Conservation (phyloP, 805 yeast species). For the Alloascoidea africana region DNA sequence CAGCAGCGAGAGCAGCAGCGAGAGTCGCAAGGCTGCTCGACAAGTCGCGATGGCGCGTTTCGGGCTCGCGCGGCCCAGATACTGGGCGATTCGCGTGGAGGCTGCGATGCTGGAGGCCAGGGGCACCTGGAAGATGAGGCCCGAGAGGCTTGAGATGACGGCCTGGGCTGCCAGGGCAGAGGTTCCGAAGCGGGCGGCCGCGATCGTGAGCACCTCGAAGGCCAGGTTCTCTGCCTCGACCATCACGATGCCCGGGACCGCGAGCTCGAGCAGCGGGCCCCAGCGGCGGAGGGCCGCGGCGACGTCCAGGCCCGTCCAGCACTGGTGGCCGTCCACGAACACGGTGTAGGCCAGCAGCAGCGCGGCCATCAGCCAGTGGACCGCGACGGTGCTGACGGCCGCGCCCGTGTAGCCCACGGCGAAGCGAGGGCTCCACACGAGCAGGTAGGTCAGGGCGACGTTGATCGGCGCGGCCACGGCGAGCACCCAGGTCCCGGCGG, state of each 20-base stretch:
- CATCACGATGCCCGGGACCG: constrained; percentile 66
- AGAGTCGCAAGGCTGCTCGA: constrained; percentile 26
- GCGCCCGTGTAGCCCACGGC: constrained; percentile 82
- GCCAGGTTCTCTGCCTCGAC: constrained; percentile 68
- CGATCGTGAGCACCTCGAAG: constrained; percentile 55
- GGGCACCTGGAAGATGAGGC: constrained; percentile 57
- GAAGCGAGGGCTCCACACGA: constrained; percentile 54
- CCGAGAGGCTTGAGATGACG: constrained; percentile 49
- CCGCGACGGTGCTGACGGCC: constrained; percentile 56
- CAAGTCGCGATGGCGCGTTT: constrained; percentile 32
- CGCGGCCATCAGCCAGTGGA: constrained; percentile 57
- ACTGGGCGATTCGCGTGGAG: constrained; percentile 59
- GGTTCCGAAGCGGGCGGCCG: constrained; percentile 58
- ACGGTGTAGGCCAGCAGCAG: constrained; percentile 38
- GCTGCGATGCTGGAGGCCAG: constrained; percentile 64
- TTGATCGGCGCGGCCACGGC: constrained; percentile 59
- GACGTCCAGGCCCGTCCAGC: constrained; percentile 47
- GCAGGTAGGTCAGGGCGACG: constrained; percentile 44
- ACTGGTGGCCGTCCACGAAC: constrained; percentile 36
- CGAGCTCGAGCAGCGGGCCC: constrained; percentile 41
- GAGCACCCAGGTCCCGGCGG: constrained; percentile 65
- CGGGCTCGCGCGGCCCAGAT: constrained; percentile 42
- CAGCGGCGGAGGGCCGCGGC: constrained; percentile 26
- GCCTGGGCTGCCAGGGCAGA: constrained; percentile 61
- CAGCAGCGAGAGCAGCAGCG: constrained; percentile 28